Evolutionary conservation across 2,329 filamentous ascomycete species (phyloP).

Genomic region (Aspergillus novoparasiticus): DNA sequence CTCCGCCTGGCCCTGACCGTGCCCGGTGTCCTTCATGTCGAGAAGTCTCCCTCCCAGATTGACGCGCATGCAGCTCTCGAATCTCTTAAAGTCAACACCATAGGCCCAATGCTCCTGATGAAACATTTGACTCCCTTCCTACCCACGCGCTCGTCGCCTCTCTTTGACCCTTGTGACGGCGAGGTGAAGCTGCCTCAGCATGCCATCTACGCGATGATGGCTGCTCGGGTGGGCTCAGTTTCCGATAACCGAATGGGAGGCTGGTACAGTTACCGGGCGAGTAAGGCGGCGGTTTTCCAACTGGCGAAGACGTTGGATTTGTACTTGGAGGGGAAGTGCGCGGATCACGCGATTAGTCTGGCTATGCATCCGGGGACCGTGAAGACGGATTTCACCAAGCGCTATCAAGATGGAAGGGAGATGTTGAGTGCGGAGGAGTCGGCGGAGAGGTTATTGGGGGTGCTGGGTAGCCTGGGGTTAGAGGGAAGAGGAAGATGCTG

Average conservation of each 20-base stretch:
- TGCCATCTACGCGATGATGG: constrained; percentile 73
- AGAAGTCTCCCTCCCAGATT: constrained; percentile 70
- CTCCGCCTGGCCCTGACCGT: constrained; percentile 71
- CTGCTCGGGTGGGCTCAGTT: constrained; percentile 75
- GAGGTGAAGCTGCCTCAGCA: constrained; percentile 47
- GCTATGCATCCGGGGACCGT: constrained; percentile 81
- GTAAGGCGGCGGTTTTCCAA: constrained; percentile 42
- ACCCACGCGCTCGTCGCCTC: constrained; percentile 47
- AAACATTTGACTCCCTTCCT: constrained; percentile 75
- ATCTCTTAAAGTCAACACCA: constrained; percentile 68
- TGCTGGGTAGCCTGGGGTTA: constrained; percentile 52
- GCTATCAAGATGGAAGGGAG: constrained; percentile 71
- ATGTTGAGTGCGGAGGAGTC: constrained; percentile 69
- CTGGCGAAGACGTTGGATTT: too few relatives aligned
- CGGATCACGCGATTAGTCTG: constrained; percentile 62
- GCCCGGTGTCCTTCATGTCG: constrained; percentile 72
- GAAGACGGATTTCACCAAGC: constrained; percentile 70
- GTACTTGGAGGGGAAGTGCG: constrained; percentile 64
- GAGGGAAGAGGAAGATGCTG: constrained; percentile 65
- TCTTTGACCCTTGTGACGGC: too few relatives aligned
- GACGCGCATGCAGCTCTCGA: constrained; percentile 62
- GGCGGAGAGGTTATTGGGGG: constrained; percentile 64
- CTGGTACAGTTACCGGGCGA: too few relatives aligned
- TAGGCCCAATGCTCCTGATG: constrained; percentile 70
- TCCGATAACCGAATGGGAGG: constrained; percentile 61